phyloP scores from a whole-genome alignment of 371 early-diverging fungal genomes.

The Haplosporangium sp. region DNA sequence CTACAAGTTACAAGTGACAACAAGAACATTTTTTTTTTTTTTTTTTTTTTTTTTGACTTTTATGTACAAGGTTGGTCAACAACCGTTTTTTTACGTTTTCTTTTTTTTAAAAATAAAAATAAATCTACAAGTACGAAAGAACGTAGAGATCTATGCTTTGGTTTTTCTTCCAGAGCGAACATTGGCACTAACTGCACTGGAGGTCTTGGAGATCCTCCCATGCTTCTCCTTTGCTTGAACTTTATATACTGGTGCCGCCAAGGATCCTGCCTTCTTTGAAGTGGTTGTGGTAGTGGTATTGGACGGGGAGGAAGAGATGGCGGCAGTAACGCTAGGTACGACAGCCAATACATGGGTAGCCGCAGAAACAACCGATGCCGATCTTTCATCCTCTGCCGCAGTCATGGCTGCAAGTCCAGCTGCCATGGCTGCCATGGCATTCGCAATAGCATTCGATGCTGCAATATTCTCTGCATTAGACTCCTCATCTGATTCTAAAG shows the following conservation, averaged over 20 bases:
- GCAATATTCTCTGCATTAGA: conserved; percentile 24
- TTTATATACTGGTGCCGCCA: not conserved
- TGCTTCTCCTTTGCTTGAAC: not conserved
- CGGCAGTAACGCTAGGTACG: not conserved
- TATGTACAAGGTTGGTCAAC: not conserved
- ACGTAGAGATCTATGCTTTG: not conserved
- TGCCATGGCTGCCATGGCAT: conserved; percentile 53
- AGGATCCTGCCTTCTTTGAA: not conserved
- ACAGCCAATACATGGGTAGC: not conserved
- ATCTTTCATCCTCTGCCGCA: conserved; percentile 44
- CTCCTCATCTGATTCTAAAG: conserved; percentile 17
- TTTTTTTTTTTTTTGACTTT: not conserved
- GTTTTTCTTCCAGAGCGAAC: conserved; percentile 6
- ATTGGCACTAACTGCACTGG: not conserved
- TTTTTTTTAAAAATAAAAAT: not conserved
- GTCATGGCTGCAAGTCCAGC: conserved; percentile 48
- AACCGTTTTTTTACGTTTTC: too few relatives aligned
- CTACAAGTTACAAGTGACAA: not conserved
- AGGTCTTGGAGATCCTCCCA: not conserved
- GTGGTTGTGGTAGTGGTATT: not conserved
- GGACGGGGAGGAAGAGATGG: not conserved
- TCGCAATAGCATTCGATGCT: conserved; percentile 37
- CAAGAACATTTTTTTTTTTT: not conserved
- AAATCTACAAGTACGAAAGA: conserved; percentile 1
- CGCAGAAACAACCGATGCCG: conserved; percentile 2